phyloP scores from a whole-genome alignment of 2,329 filamentous ascomycete genomes.

The Calonectria pteridis region DNA sequence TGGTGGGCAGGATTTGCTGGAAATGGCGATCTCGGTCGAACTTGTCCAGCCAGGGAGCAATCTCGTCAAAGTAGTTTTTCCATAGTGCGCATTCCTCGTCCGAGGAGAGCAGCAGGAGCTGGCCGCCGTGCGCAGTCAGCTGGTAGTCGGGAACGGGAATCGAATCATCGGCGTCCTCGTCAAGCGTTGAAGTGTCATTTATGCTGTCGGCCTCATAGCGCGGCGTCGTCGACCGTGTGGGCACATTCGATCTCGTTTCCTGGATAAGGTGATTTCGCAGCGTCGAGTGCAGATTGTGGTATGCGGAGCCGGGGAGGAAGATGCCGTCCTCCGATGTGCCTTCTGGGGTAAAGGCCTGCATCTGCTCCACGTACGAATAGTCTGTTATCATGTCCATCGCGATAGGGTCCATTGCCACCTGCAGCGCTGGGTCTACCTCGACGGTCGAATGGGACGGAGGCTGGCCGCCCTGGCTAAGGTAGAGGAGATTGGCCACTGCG shows the following conservation, averaged over 20 bases:
- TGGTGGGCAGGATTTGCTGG: constrained; percentile 59
- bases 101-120: constrained; percentile 38
- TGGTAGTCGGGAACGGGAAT: constrained; percentile 36
- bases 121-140: constrained; percentile 2
- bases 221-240: constrained; percentile 47
- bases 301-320: constrained; percentile 61
- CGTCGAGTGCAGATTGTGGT: constrained; percentile 60
- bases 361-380: constrained; percentile 41
- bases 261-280: constrained; percentile 59
- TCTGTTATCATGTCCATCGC: constrained; percentile 36
- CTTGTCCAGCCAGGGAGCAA: constrained; percentile 63
- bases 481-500: constrained; percentile 52
- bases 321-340: constrained; percentile 54
- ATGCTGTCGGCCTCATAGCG: constrained; percentile 30
- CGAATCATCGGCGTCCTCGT: constrained; percentile 25
- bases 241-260: constrained; percentile 55
- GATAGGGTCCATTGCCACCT: constrained; percentile 35
- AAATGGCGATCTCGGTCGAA: constrained; percentile 64
- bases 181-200: constrained; percentile 3
- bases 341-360: constrained; percentile 49
- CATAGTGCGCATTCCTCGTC: constrained; percentile 52
- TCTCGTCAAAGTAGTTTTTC: constrained; percentile 57
- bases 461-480: constrained; percentile 50
- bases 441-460: constrained; percentile 14
- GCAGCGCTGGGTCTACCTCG: constrained; percentile 38